Conservation (phyloP, 2,329 filamentous ascomycete genomes). For the Colletotrichum australisinense region DNA sequence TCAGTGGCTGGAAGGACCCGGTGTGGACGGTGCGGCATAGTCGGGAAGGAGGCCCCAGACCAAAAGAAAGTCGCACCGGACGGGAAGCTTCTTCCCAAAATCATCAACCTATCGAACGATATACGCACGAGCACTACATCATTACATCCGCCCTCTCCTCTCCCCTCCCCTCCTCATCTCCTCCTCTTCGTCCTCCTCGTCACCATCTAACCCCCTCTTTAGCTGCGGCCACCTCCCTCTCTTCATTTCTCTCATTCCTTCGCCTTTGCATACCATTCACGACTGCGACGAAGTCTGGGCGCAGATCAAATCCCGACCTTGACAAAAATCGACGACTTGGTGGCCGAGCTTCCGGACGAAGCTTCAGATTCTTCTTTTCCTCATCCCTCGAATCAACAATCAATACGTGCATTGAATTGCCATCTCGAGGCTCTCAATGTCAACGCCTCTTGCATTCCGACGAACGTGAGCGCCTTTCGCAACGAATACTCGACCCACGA, state of each 20-base stretch:
- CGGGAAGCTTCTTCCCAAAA: constrained; percentile 31
- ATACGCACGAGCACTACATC: constrained; percentile 33
- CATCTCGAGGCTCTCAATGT: constrained; percentile 21
- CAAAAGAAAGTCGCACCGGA: constrained; percentile 27
- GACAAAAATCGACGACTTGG: constrained; percentile 13
- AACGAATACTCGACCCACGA: not conserved
- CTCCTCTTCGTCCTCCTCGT: constrained; percentile 5
- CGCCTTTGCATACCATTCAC: not conserved
- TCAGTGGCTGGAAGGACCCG: constrained; percentile 28
- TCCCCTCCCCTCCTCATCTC: constrained; percentile 18
- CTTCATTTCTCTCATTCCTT: not conserved
- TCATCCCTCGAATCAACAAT: not conserved
- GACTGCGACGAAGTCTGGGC: not conserved
- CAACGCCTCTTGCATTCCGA: constrained; percentile 16
- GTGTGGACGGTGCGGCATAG: not conserved
- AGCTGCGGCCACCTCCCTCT: not conserved
- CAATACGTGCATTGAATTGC: constrained; percentile 1
- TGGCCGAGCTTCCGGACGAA: constrained; percentile 28
- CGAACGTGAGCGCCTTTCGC: constrained; percentile 29
- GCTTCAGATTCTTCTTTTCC: constrained; percentile 6
- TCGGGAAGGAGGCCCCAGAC: constrained; percentile 12
- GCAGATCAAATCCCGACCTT: constrained; percentile 8
- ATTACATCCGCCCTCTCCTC: constrained; percentile 17
- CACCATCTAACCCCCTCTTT: constrained; percentile 7
- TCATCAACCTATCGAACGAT: constrained; percentile 35